Evolutionary conservation across 2,329 filamentous ascomycete species (phyloP).

Genomic region (Colletotrichum liaoningense): DNA sequence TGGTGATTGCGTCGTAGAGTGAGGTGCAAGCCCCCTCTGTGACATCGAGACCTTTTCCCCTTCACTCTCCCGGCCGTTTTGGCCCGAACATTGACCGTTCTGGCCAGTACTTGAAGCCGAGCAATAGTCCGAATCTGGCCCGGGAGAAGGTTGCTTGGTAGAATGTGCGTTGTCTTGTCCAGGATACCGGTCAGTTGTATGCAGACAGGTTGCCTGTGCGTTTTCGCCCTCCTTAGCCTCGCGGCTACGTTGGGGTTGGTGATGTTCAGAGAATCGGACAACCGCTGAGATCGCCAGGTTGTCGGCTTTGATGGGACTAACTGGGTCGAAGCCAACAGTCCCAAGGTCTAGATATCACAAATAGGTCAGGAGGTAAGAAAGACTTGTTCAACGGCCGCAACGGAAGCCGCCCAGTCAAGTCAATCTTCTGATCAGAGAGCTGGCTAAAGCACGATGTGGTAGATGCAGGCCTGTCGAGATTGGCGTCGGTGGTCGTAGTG

Average conservation of each 20-base stretch:
- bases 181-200: slow-evolving; percentile 7
- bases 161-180: slow-evolving; percentile 10
- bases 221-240: slow-evolving; percentile 39
- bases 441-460: background rate
- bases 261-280: slow-evolving; percentile 36
- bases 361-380: background rate
- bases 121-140: background rate
- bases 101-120: slow-evolving; percentile 24
- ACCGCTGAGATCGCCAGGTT: slow-evolving; percentile 36
- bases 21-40: slow-evolving; percentile 68
- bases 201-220: slow-evolving; percentile 31
- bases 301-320: slow-evolving; percentile 34
- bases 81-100: slow-evolving; percentile 68
- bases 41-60: slow-evolving; percentile 74
- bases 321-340: slow-evolving; percentile 37
- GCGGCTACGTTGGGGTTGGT: slow-evolving; percentile 33
- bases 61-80: slow-evolving; percentile 60
- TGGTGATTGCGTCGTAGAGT: slow-evolving; percentile 63
- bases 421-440: background rate
- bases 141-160: slow-evolving; percentile 1
- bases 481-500: background rate
- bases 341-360: slow-evolving; percentile 22
- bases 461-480: background rate
- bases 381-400: slow-evolving; percentile 5
- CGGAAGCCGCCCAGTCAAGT: background rate